These are phyloP conservation scores for Gamarada debralockiae DNA, from an alignment of 495 filamentous ascomycete genomes.

Conservation along the genomic window DNA sequence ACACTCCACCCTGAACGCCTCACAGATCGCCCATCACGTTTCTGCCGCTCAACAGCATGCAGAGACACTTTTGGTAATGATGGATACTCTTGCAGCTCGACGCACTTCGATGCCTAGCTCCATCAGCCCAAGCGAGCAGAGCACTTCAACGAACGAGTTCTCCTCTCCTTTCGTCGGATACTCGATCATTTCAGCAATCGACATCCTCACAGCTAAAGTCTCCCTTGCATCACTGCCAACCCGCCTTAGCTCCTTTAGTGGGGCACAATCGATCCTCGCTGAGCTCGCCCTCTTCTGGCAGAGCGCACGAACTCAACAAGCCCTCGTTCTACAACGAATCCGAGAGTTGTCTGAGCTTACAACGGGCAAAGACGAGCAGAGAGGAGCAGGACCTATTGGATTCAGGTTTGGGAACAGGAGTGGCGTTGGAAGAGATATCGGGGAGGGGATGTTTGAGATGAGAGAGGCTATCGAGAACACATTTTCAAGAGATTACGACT, in stretches of 20 bases:
- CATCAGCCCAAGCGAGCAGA: slow-evolving; percentile 25
- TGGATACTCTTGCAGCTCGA: slow-evolving; percentile 8
- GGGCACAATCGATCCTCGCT: slow-evolving; percentile 16
- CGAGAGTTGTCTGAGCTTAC: slow-evolving; percentile 7
- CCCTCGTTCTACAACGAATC: slow-evolving; percentile 16
- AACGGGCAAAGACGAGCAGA: not conserved
- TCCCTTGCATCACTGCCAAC: slow-evolving; percentile 21
- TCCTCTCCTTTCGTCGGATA: slow-evolving; percentile 43
- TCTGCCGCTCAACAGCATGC: slow-evolving; percentile 39
- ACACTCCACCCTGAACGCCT: slow-evolving; percentile 29
- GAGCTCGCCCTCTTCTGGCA: slow-evolving; percentile 27
- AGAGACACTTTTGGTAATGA: slow-evolving; percentile 35
- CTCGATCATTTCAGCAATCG: slow-evolving; percentile 40
- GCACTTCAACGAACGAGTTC: slow-evolving; percentile 20
- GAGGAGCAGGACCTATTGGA: not conserved
- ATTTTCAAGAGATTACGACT: slow-evolving; percentile 19
- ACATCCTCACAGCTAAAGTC: slow-evolving; percentile 40
- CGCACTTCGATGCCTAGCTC: slow-evolving; percentile 13
- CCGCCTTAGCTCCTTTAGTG: slow-evolving; percentile 11
- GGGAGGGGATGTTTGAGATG: slow-evolving; percentile 12
- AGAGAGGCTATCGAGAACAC: slow-evolving; percentile 23
- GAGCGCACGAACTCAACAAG: slow-evolving; percentile 18
- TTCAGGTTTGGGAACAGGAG: slow-evolving; percentile 11
- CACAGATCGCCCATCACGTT: slow-evolving; percentile 34
- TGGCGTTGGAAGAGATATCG: not conserved